A percentile compares a stretch with the other conserved stretches of the same genome.
phyloP scores from a whole-genome alignment of 768 basidiomycete genomes.

The Macrolepiota albuminosa region DNA sequence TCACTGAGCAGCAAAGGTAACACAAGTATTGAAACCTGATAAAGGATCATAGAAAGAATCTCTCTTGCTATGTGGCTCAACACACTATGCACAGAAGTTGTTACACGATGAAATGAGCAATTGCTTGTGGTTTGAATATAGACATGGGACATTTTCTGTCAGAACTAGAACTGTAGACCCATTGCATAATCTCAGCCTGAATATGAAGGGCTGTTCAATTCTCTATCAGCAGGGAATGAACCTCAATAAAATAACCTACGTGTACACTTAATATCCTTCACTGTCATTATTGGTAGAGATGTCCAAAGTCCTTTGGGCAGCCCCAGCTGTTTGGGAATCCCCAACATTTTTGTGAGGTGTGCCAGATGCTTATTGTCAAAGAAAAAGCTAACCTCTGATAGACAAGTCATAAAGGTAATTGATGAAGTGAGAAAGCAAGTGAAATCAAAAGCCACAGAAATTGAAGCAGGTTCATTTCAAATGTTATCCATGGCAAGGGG shows the following conservation, averaged over 20 bases:
- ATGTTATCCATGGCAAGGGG: slow-evolving; percentile 68
- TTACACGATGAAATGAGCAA: no score
- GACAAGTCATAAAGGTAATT: slow-evolving; percentile 86
- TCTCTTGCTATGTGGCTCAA: neutral
- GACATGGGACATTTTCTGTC: slow-evolving; percentile 44
- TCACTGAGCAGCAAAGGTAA: neutral
- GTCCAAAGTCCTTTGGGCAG: slow-evolving; percentile 54
- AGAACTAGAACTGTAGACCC: slow-evolving; percentile 65
- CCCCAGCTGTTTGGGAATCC: slow-evolving; percentile 42
- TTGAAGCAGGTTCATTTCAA: slow-evolving; percentile 83
- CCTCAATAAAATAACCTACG: slow-evolving; percentile 36
- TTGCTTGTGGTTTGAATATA: slow-evolving; percentile 28
- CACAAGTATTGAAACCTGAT: neutral
- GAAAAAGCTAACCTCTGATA: slow-evolving; percentile 74
- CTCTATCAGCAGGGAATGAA: slow-evolving; percentile 5
- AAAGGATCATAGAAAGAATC: neutral
- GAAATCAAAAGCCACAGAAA: slow-evolving; percentile 83
- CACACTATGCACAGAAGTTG: neutral
- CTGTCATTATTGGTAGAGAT: slow-evolving; percentile 65
- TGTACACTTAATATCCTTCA: slow-evolving; percentile 57
- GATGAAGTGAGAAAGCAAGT: slow-evolving; percentile 86
- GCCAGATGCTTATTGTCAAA: slow-evolving; percentile 76
- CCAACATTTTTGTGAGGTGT: slow-evolving; percentile 58
- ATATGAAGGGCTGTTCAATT: slow-evolving; percentile 60
- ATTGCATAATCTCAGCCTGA: slow-evolving; percentile 74